phyloP scores from a whole-genome alignment of 2,329 filamentous ascomycete genomes.

The Cercospora zeae-maydis region DNA sequence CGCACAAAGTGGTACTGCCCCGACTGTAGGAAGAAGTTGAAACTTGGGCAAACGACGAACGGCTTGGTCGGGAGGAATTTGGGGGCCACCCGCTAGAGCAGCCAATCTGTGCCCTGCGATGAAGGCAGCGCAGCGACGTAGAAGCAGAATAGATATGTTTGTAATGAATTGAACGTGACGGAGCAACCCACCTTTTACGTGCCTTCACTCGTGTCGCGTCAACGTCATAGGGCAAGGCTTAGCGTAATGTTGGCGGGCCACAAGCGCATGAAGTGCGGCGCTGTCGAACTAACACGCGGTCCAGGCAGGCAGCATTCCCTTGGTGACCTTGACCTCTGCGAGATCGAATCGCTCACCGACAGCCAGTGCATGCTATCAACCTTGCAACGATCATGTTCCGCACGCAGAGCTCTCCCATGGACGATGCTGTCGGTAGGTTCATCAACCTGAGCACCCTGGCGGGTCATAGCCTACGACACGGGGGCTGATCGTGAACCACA shows the following conservation, averaged over 20 bases:
- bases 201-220: not conserved
- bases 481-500: slow-evolving; percentile 30
- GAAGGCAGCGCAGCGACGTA: not conserved
- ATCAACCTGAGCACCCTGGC: not conserved
- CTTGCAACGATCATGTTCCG: slow-evolving; percentile 17
- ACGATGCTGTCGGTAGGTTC: slow-evolving; percentile 18
- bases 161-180: not conserved
- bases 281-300: not conserved
- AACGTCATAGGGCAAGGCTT: not conserved
- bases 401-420: slow-evolving; percentile 20
- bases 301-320: not conserved
- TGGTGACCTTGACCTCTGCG: not conserved
- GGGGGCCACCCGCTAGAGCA: not conserved
- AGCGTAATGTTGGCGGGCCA: not conserved
- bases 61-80: slow-evolving; percentile 30
- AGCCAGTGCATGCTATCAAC: not conserved
- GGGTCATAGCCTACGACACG: not conserved
- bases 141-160: not conserved
- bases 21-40: slow-evolving; percentile 60
- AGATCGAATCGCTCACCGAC: not conserved
- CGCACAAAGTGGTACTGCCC: slow-evolving; percentile 84
- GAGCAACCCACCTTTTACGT: not conserved
- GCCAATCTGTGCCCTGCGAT: not conserved
- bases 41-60: slow-evolving; percentile 32
- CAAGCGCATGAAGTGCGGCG: not conserved